phyloP scores from a whole-genome alignment of 495 filamentous ascomycete species.

The Xylaria telfairii region DNA sequence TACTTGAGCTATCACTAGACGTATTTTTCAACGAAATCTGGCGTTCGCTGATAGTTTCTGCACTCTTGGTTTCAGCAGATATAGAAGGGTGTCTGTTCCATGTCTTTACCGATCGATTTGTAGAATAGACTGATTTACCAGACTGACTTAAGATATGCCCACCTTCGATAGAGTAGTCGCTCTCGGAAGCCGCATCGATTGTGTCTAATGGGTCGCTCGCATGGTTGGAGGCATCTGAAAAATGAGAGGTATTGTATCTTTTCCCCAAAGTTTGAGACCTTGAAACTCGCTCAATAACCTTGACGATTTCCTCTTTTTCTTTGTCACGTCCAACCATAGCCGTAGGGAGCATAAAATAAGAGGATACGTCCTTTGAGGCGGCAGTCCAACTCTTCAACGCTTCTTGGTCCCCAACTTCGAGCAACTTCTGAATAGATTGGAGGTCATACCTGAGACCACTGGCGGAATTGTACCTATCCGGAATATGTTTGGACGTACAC shows the following conservation, averaged over 20 bases:
- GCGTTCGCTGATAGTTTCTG: slow-evolving; percentile 43
- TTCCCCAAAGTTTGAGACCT: slow-evolving; percentile 60
- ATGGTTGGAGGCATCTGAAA: slow-evolving; percentile 62
- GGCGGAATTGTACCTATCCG: slow-evolving; percentile 83
- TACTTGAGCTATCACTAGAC: slow-evolving; percentile 42
- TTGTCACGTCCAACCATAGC: slow-evolving; percentile 78
- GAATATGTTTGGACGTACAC: slow-evolving; percentile 85
- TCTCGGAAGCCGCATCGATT: slow-evolving; percentile 57
- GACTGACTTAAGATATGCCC: slow-evolving; percentile 42
- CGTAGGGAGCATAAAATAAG: slow-evolving; percentile 82
- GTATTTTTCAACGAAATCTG: slow-evolving; percentile 38
- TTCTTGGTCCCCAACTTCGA: slow-evolving; percentile 75
- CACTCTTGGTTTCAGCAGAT: slow-evolving; percentile 41
- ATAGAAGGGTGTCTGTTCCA: slow-evolving; percentile 48
- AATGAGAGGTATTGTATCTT: slow-evolving; percentile 45
- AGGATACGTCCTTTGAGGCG: slow-evolving; percentile 79
- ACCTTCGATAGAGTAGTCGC: slow-evolving; percentile 55
- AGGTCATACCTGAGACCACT: slow-evolving; percentile 83
- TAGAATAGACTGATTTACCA: slow-evolving; percentile 42
- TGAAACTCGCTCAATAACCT: slow-evolving; percentile 73
- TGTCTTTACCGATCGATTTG: slow-evolving; percentile 35
- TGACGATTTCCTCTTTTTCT: slow-evolving; percentile 72
- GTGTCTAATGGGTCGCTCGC: slow-evolving; percentile 63
- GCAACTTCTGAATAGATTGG: slow-evolving; percentile 67
- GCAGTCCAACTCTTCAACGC: slow-evolving; percentile 72